Percentiles rank a stretch among this genome's conserved stretches.
phyloP scores from a whole-genome alignment of 495 filamentous ascomycete species.

The Aspergillus taichungensis region DNA sequence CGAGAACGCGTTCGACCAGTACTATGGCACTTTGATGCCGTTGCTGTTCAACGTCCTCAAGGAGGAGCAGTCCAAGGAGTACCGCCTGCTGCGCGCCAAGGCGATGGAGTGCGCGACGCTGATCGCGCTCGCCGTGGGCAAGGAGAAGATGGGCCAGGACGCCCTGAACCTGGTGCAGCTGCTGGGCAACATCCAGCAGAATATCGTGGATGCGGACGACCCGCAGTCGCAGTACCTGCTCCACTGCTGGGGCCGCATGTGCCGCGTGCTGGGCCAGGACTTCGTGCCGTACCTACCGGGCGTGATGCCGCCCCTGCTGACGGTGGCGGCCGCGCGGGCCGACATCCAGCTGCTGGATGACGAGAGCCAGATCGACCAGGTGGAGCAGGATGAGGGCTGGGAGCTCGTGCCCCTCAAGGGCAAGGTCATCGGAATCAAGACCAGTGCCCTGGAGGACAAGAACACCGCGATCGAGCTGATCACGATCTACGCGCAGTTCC shows the following conservation, averaged over 20 bases:
- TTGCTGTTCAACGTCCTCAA: slow-evolving; percentile 81
- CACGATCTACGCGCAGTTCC: slow-evolving; percentile 89
- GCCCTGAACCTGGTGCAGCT: slow-evolving; percentile 78
- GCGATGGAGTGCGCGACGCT: slow-evolving; percentile 99
- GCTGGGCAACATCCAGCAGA: slow-evolving; percentile 77
- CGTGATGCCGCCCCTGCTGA: slow-evolving; percentile 89
- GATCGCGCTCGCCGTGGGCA: slow-evolving; percentile 91
- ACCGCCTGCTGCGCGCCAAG: slow-evolving; percentile 84
- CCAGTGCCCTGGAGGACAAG: slow-evolving; percentile 93
- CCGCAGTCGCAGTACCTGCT: slow-evolving; percentile 95
- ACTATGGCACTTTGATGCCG: slow-evolving; percentile 94
- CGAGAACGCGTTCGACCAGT: slow-evolving; percentile 89
- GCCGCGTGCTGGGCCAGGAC: slow-evolving; percentile 78
- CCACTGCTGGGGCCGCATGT: slow-evolving; percentile 99
- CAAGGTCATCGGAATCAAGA: slow-evolving; percentile 97
- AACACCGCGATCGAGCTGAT: slow-evolving; percentile 97
- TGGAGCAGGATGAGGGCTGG: slow-evolving; percentile 96
- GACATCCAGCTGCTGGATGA: slow-evolving; percentile 96
- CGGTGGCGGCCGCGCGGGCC: slow-evolving; percentile 88
- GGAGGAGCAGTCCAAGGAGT: slow-evolving; percentile 86
- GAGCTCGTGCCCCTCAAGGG: slow-evolving; percentile 93
- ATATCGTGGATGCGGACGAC: slow-evolving; percentile 85
- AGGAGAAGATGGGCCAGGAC: slow-evolving; percentile 81
- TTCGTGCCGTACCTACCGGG: slow-evolving; percentile 87
- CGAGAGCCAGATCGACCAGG: slow-evolving; percentile 84